phyloP scores from a whole-genome alignment of 495 filamentous ascomycete genomes.

The Trichocladium antarcticum region DNA sequence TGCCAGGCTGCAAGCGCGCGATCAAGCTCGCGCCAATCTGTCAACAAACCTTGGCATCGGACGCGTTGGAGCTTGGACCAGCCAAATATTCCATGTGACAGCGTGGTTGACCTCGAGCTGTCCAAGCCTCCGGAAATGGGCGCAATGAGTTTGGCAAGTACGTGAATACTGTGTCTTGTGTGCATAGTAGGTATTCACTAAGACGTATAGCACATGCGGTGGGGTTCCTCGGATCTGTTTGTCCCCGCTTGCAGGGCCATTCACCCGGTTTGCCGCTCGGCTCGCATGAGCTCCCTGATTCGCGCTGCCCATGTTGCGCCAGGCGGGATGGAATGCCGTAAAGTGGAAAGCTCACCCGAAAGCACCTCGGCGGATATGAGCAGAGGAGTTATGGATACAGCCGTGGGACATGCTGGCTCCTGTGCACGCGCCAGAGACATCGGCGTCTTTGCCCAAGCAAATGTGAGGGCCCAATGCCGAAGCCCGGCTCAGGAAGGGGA shows the following conservation, averaged over 20 bases:
- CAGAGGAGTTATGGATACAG: neutral
- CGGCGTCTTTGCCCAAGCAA: too few relatives aligned
- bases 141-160: too few relatives aligned
- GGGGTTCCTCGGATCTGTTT: neutral
- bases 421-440: too few relatives aligned
- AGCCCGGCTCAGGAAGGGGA: too few relatives aligned
- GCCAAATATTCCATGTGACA: too few relatives aligned
- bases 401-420: slow-evolving; percentile 6
- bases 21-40: neutral
- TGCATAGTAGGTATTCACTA: too few relatives aligned
- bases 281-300: slow-evolving; percentile 12
- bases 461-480: too few relatives aligned
- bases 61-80: too few relatives aligned
- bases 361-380: neutral
- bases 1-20: neutral
- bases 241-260: slow-evolving; percentile 14
- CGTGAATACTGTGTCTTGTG: neutral
- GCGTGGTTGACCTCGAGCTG: too few relatives aligned
- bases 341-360: slow-evolving; percentile 12
- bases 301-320: neutral
- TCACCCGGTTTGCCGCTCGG: slow-evolving; percentile 24
- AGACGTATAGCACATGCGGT: slow-evolving; percentile 7
- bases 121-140: too few relatives aligned
- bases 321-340: neutral
- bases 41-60: neutral